Evolutionary conservation across 371 early-diverging fungal species (phyloP).

Genomic region (Mucor indicus): DNA sequence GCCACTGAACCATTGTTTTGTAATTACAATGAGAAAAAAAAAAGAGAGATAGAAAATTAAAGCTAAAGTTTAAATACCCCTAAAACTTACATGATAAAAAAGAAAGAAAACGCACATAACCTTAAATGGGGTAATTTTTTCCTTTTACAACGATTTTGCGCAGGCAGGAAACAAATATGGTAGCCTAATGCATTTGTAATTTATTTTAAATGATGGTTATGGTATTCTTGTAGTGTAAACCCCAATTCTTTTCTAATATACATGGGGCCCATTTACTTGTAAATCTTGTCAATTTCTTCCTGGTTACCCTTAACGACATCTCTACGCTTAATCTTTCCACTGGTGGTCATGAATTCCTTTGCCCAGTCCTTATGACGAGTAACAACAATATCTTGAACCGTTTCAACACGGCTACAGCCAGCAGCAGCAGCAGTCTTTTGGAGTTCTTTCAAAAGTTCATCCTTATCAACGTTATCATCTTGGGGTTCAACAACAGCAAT

Average conservation of each 20-base stretch:
- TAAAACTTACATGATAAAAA: too few relatives aligned
- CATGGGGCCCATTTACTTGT: too few relatives aligned
- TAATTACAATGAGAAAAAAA: constrained; percentile 4
- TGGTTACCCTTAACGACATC: constrained; percentile 48
- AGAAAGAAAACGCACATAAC: too few relatives aligned
- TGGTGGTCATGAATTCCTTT: constrained; percentile 53
- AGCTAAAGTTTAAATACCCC: too few relatives aligned
- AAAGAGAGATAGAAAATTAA: constrained; percentile 5
- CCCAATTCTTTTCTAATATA: too few relatives aligned
- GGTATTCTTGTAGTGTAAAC: too few relatives aligned
- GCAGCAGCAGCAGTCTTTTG: constrained; percentile 41
- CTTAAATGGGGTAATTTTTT: too few relatives aligned
- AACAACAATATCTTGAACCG: constrained; percentile 45
- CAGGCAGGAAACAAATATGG: too few relatives aligned
- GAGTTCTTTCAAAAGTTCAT: constrained; percentile 38
- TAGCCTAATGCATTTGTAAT: too few relatives aligned
- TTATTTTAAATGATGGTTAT: too few relatives aligned
- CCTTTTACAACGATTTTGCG: too few relatives aligned
- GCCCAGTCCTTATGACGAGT: constrained; percentile 46
- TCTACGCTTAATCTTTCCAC: constrained; percentile 57
- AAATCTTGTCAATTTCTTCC: constrained; percentile 49
- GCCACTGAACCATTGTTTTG: constrained; percentile 12
- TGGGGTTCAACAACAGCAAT: constrained; percentile 71
- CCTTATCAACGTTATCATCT: constrained; percentile 37
- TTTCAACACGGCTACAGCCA: constrained; percentile 51